These are phyloP conservation scores for Pestalotiopsis sp. DNA, from an alignment of 2,329 filamentous ascomycete genomes.

Conservation along the genomic window DNA sequence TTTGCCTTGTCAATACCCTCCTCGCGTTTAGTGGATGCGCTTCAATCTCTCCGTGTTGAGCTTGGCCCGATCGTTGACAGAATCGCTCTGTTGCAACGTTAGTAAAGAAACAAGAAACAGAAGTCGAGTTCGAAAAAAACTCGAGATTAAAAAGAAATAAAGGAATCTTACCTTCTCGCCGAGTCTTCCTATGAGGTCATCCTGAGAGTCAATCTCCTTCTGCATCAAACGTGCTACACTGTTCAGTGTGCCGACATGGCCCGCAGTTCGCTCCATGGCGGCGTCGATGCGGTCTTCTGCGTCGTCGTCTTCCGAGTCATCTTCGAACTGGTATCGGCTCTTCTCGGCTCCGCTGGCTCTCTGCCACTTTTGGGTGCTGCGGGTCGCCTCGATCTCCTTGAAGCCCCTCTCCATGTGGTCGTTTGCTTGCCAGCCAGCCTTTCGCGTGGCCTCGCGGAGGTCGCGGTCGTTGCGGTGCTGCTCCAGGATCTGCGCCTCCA, in stretches of 20 bases:
- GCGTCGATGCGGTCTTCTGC: conserved; percentile 65
- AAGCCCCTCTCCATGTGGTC: conserved; percentile 48
- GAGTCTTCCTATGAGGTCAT: conserved; percentile 74
- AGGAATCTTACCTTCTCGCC: conserved; percentile 71
- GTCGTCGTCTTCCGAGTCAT: conserved; percentile 50
- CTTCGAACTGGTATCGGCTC: conserved; percentile 77
- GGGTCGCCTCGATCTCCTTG: conserved; percentile 25
- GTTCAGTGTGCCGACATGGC: conserved; percentile 72
- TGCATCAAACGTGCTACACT: conserved; percentile 74
- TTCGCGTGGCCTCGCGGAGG: conserved; percentile 64
- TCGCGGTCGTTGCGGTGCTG: conserved; percentile 69
- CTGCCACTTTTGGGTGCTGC: conserved; percentile 16
- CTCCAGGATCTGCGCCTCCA: conserved; percentile 70
- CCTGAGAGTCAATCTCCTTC: conserved; percentile 75
- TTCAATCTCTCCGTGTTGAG: conserved; percentile 76
- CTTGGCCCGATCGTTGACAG: conserved; percentile 78
- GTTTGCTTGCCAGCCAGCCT: conserved; percentile 53
- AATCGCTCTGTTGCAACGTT: conserved; percentile 65
- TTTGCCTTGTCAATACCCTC: not conserved
- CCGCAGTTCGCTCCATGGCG: conserved; percentile 68
- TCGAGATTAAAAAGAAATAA: too few species aligned
- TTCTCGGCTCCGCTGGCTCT: conserved; percentile 57
- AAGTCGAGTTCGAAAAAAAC: too few species aligned
- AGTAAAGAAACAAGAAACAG: too few species aligned
- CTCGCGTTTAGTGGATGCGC: conserved; percentile 47